These are phyloP conservation scores for Obelidium mucronatum DNA, from an alignment of 192 early-diverging fungal genomes.

Conservation along the genomic window DNA sequence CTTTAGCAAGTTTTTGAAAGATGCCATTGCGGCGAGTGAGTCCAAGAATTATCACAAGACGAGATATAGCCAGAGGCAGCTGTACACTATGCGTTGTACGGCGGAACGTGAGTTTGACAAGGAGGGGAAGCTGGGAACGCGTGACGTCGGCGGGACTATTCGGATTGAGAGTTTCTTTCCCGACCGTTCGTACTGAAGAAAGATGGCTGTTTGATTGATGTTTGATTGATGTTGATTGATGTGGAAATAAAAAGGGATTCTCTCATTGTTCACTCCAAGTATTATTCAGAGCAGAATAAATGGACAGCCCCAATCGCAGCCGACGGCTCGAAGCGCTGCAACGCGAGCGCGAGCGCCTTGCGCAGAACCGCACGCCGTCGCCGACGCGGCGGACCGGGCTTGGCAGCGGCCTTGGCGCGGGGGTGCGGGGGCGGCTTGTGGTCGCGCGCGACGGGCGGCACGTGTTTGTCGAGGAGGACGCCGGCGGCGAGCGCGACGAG, in stretches of 20 bases:
- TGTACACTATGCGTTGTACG: not conserved
- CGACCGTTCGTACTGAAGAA: not conserved
- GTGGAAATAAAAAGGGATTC: too few relatives aligned
- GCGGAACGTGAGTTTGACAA: constrained; percentile 10
- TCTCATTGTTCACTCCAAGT: too few relatives aligned
- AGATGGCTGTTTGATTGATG: too few relatives aligned
- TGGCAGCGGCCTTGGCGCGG: not conserved
- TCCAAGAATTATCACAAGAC: not conserved
- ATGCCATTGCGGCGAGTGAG: not conserved
- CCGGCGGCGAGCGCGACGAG: not conserved
- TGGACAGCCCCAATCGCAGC: too few relatives aligned
- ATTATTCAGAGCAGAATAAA: too few relatives aligned
- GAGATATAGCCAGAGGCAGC: not conserved
- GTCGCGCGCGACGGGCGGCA: constrained; percentile 24
- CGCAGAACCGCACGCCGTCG: too few relatives aligned
- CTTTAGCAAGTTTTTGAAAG: constrained; percentile 1
- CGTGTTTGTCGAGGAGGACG: constrained; percentile 25
- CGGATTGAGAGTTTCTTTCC: not conserved
- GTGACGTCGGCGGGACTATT: not conserved
- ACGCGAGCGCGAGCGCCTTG: too few relatives aligned
- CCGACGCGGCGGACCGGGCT: not conserved
- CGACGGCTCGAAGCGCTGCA: too few relatives aligned
- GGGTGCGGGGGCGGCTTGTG: not conserved
- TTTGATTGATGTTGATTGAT: too few relatives aligned
- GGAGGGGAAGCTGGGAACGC: not conserved